Base-by-base conservation (phyloP, 306 rosid species). In the Quercus rubra region DNA sequence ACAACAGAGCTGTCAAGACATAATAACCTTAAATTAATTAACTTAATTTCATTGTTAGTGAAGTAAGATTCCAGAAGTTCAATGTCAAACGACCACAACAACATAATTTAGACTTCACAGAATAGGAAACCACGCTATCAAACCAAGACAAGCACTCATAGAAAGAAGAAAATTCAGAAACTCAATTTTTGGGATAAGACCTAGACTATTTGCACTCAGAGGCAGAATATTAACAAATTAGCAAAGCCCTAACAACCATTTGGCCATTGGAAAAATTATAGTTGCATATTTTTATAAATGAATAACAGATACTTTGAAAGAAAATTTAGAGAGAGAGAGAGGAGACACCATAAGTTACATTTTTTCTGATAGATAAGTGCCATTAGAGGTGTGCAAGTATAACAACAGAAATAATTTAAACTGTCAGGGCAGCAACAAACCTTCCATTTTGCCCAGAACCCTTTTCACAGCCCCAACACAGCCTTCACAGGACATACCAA, bases 401-500 rank as follows among this genome's bases (percentile, higher is more conserved):
- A 52, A 33, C 30, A 17, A 38, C 21, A 4, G 4, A 58, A 35
- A 68, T 3, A 49, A 56, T 11, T 73, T 10, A 41, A 76, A 33
- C 49, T 4, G 1, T 15, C 58, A 55, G 13, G 55, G 66, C 27
- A 19, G 30, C 3, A 77, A 77, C 72, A 21, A 87, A 95, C 99
- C 99, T 87, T 92, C 94, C 86, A 95, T 57, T 78, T 95, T 95
- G 15, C 88, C 99, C 88, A 92, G 86, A 73, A 92, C 99, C 84
- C 98, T 90, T 71, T 88, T 91, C 79, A 95, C 99, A 3, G 98
- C 99, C 52, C 98, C 99, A 74, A 83, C 89, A 73, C 98, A 95
- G 20, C 98, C 97, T 85, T 89, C 83, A 66, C 99, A 95, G 21
- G 99, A 90, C 99, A 95, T 95, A 10, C 83, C 92, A 81, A 95